Evolutionary conservation across 2,329 filamentous ascomycete species (phyloP).

Genomic region (Proliferodiscus dingleyae): DNA sequence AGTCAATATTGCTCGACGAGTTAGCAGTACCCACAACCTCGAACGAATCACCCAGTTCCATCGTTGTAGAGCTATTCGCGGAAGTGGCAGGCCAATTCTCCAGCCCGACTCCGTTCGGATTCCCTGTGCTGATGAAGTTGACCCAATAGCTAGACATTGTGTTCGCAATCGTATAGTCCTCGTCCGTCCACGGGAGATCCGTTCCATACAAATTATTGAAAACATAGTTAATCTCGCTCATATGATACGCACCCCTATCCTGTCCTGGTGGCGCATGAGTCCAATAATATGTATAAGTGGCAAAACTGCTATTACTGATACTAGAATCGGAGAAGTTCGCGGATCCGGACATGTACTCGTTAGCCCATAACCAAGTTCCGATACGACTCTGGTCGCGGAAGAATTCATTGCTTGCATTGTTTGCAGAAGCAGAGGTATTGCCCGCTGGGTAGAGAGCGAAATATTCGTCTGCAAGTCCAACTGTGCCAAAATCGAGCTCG

Average conservation of each 20-base stretch:
- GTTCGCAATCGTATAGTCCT: slow-evolving; percentile 27
- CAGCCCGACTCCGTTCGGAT: slow-evolving; percentile 55
- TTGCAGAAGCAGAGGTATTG: slow-evolving; percentile 19
- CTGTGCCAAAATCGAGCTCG: slow-evolving; percentile 11
- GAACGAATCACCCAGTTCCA: too few relatives aligned
- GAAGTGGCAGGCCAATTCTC: too few relatives aligned
- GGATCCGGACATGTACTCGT: slow-evolving; percentile 17
- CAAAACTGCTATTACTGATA: slow-evolving; percentile 20
- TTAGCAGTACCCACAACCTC: too few relatives aligned
- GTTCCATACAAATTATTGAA: slow-evolving; percentile 29
- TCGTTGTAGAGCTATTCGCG: too few relatives aligned
- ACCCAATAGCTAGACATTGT: slow-evolving; percentile 63
- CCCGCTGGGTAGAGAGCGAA: slow-evolving; percentile 26
- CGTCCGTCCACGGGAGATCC: slow-evolving; percentile 22
- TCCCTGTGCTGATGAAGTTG: slow-evolving; percentile 60
- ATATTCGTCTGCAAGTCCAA: slow-evolving; percentile 4
- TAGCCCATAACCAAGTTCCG: slow-evolving; percentile 27
- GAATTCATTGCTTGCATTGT: slow-evolving; percentile 19
- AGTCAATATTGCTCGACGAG: too few relatives aligned
- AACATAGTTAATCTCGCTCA: slow-evolving; percentile 30
- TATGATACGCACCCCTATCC: slow-evolving; percentile 27
- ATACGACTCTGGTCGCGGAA: slow-evolving; percentile 25
- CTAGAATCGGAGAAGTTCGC: too few relatives aligned
- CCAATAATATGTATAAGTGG: slow-evolving; percentile 32
- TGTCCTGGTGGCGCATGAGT: slow-evolving; percentile 28